A percentile compares a stretch with the other conserved stretches of the same genome.
phyloP scores from a whole-genome alignment of 202 grass and related monocot genomes.

The Tripidium arundinaceum region DNA sequence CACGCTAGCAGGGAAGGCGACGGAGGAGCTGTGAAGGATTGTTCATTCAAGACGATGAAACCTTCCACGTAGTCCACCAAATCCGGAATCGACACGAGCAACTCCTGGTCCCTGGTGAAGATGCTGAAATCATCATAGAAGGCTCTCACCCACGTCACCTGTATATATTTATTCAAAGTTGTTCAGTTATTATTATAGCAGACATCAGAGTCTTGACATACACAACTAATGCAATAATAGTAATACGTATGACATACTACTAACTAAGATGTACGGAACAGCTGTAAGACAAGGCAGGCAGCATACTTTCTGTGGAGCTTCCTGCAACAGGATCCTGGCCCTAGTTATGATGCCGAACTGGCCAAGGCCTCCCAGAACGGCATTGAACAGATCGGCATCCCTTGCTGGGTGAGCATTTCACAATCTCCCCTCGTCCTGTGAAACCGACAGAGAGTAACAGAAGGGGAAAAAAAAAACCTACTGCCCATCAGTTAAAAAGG shows the following conservation, averaged over 20 bases:
- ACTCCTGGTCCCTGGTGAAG: conserved; percentile 76
- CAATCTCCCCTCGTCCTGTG: conserved; percentile 66
- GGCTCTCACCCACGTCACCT: conserved; percentile 95
- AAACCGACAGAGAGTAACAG: too few species aligned
- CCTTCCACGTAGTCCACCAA: conserved; percentile 91
- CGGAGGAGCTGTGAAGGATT: conserved; percentile 77
- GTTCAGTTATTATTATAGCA: conserved; percentile 4
- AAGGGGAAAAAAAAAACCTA: too few species aligned
- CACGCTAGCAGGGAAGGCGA: conserved; percentile 71
- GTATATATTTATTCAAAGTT: conserved; percentile 28
- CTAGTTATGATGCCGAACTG: conserved; percentile 97
- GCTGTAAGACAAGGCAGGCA: conserved; percentile 14
- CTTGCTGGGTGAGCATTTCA: conserved; percentile 74
- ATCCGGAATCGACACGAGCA: conserved; percentile 76
- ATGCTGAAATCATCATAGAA: conserved; percentile 90
- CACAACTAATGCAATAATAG: background rate
- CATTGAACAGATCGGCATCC: conserved; percentile 76
- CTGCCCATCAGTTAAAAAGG: too few species aligned
- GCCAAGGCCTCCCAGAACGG: conserved; percentile 87
- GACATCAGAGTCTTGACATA: conserved; percentile 7
- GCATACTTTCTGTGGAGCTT: conserved; percentile 80
- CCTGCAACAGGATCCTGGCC: conserved; percentile 85
- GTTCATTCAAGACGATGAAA: conserved; percentile 69
- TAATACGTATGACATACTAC: background rate
- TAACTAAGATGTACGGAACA: background rate